Percentiles rank a stretch among this genome's conserved stretches.
phyloP scores from a whole-genome alignment of 1,139 yeast species.

The Citeromyces siamensis region DNA sequence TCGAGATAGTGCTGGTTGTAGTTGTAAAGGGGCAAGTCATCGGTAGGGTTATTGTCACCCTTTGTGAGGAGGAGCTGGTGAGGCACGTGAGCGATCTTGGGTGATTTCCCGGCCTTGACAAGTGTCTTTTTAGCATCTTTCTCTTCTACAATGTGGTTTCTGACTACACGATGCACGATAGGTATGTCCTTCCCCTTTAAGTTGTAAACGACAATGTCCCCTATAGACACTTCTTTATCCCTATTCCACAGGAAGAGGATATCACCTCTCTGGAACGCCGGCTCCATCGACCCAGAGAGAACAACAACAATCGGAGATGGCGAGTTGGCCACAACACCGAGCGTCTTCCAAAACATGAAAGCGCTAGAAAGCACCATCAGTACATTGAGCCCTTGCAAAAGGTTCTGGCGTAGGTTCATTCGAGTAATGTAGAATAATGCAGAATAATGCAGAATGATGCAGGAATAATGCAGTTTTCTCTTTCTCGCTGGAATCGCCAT shows the following conservation, averaged over 20 bases:
- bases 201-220: constrained; percentile 97
- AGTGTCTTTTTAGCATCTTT: constrained; percentile 7
- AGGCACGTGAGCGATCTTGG: constrained; percentile 13
- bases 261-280: constrained; percentile 98
- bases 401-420: constrained; percentile 6
- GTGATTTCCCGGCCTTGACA: constrained; percentile 7
- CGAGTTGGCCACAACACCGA: constrained; percentile 68
- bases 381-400: constrained; percentile 40
- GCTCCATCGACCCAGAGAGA: constrained; percentile 97
- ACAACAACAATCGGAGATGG: constrained; percentile 96
- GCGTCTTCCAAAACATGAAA: constrained; percentile 82
- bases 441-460: too few species aligned
- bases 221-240: constrained; percentile 53
- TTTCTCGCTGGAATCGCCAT: too few species aligned
- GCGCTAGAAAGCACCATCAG: constrained; percentile 81
- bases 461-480: too few species aligned
- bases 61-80: constrained; percentile 79
- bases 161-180: constrained; percentile 86
- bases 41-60: constrained; percentile 93
- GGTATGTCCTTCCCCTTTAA: constrained; percentile 75
- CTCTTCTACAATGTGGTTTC: constrained; percentile 43
- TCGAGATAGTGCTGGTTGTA: constrained; percentile 66
- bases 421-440: background rate
- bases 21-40: constrained; percentile 80
- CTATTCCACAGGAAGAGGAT: constrained; percentile 87